Base-by-base conservation (phyloP, 2,329 filamentous ascomycete species). In the Dactylellina sp. region DNA sequence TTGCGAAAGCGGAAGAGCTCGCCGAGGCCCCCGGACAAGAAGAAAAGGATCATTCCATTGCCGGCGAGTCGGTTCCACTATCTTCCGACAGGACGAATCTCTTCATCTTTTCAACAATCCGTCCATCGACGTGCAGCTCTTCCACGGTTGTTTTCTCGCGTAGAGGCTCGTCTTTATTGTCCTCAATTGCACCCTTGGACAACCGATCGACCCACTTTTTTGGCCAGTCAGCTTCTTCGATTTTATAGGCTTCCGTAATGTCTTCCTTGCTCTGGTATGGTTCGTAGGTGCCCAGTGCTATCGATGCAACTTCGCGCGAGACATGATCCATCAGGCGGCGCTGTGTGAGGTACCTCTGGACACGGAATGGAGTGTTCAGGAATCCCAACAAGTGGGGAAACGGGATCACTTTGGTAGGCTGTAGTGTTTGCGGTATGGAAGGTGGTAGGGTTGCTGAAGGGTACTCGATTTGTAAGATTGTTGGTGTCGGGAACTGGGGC, bases 331-430 rank as follows among this genome's bases (percentile, higher is more conserved):
- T 94, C n/a, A 97, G 85, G 75, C 87, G 83, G 61, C 95, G 90
- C 75, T 90, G 89, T 81, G 90, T 96, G 74, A 99, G 84, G 85
- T 93, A 99, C 76, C 95, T 91, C 79, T 90, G 91, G 74, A 98
- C 85, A 72, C 95, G 89, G 76, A 89, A 90, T 0, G 93, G 91
- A 1, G 94, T 97, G 83, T 95, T 94, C 75, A 91, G 84, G 84
- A 99, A 96, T 72, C 95, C 95, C 28, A 99, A 89, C 70, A 97
- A 86, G 80, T 98, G 94, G 0, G 94, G 94, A 81, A 96, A 91
- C 44, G 87, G 84, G 71, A 99, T 86, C 12, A 90, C 85, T 22
- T 86, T 84, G 4, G 90, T 89, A 46, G 92, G 92, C 39, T 89
- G 87, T 79, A 99, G 88, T 71, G 89, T 86, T 75, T 84, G 79